phyloP scores from a whole-genome alignment of 352 stramenopile species.

The Pythium brachiatum region DNA sequence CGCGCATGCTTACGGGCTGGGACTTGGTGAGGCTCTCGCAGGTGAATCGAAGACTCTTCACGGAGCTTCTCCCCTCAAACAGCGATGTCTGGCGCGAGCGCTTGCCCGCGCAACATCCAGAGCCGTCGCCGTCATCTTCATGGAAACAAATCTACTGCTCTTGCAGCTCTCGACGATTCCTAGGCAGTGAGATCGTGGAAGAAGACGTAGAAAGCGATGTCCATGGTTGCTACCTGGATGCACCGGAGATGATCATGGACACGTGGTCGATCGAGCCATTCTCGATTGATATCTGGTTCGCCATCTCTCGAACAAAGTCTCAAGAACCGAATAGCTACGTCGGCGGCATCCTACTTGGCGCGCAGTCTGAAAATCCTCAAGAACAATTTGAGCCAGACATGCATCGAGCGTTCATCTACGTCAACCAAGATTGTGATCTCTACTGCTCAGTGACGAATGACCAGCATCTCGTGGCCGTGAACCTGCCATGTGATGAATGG shows the following conservation, averaged over 20 bases:
- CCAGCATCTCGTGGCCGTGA: background rate
- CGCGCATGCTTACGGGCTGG: background rate
- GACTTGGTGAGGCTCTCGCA: background rate
- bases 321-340: background rate
- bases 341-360: constrained; percentile 9
- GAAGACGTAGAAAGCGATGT: background rate
- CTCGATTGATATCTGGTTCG: constrained; percentile 12
- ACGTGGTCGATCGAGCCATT: background rate
- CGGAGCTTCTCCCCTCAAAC: background rate
- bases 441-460: constrained; percentile 5
- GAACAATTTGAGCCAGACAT: constrained; percentile 5
- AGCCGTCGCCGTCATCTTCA: background rate
- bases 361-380: constrained; percentile 10
- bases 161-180: background rate
- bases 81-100: background rate
- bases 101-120: background rate
- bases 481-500: background rate
- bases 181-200: background rate
- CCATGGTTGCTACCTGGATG: background rate
- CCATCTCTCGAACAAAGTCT: background rate
- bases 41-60: background rate
- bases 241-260: background rate
- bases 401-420: background rate
- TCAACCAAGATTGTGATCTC: background rate
- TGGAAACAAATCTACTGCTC: background rate